Conservation (phyloP, 345 rosid genomes). For the Gossypioides kirkii region DNA sequence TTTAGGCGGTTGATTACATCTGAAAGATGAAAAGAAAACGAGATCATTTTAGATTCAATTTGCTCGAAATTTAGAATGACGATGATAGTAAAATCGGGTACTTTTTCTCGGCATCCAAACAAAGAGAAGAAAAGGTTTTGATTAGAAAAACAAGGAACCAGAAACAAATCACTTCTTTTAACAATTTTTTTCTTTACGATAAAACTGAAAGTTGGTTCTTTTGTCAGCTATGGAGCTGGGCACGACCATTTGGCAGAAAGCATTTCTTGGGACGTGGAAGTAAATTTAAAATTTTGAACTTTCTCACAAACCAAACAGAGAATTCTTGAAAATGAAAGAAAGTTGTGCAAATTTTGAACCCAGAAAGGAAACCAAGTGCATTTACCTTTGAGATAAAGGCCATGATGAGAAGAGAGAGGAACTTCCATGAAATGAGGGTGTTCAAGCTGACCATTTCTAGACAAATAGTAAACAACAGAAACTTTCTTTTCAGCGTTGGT, state of each 20-base stretch:
- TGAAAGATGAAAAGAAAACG: constrained; percentile 19
- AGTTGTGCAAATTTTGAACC: not conserved
- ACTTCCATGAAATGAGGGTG: constrained; percentile 99
- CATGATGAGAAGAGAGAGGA: constrained; percentile 62
- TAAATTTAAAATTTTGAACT: not conserved
- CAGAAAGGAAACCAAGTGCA: not conserved
- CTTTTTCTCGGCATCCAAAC: constrained; percentile 12
- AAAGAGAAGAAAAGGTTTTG: not conserved
- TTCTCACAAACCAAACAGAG: constrained; percentile 3
- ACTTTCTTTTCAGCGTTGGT: constrained; percentile 36
- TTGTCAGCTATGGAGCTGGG: constrained; percentile 1
- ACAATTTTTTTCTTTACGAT: not conserved
- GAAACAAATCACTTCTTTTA: not conserved
- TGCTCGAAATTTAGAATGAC: too few species aligned
- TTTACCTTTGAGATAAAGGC: constrained; percentile 78
- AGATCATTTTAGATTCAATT: too few species aligned
- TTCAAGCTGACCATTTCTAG: constrained; percentile 86
- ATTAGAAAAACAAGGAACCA: not conserved
- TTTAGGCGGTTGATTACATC: constrained; percentile 80
- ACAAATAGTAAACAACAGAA: constrained; percentile 79
- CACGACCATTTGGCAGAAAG: constrained; percentile 12
- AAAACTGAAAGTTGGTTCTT: constrained; percentile 6
- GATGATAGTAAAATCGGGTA: not conserved
- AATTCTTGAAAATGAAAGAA: not conserved
- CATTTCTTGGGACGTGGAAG: constrained; percentile 10